A percentile compares a stretch with the other conserved stretches of the same genome.
phyloP scores from a whole-genome alignment of 495 filamentous ascomycete genomes.

The Mytilinidion resinicola region DNA sequence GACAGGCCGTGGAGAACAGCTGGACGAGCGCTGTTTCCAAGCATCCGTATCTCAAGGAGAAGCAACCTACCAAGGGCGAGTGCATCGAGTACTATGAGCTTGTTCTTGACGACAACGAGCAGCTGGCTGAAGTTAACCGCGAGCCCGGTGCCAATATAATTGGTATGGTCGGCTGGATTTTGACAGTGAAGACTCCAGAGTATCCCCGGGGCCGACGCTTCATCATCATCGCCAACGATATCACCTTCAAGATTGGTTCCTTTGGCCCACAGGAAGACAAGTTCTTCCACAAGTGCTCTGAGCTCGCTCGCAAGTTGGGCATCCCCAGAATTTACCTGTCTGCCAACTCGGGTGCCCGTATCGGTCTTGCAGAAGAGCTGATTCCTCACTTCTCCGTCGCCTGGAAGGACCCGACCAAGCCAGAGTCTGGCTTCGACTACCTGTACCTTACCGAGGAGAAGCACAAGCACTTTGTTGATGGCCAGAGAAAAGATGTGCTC shows the following conservation, averaged over 20 bases:
- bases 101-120: slow-evolving; percentile 88
- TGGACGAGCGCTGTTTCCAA: slow-evolving; percentile 70
- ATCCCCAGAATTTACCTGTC: slow-evolving; percentile 97
- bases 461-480: slow-evolving; percentile 83
- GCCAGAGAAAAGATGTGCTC: slow-evolving; percentile 74
- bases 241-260: slow-evolving; percentile 97
- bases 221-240: slow-evolving; percentile 96
- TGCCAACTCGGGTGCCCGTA: slow-evolving; percentile 98
- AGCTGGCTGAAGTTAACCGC: slow-evolving; percentile 82
- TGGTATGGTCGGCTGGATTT: slow-evolving; percentile 98
- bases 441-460: slow-evolving; percentile 87
- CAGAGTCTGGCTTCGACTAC: slow-evolving; percentile 93
- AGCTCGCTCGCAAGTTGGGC: slow-evolving; percentile 84
- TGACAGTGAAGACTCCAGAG: slow-evolving; percentile 96
- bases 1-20: slow-evolving; percentile 94
- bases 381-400: slow-evolving; percentile 95
- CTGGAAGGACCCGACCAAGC: slow-evolving; percentile 81
- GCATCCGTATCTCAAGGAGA: slow-evolving; percentile 64
- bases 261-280: slow-evolving; percentile 94
- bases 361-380: slow-evolving; percentile 93
- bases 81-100: slow-evolving; percentile 95
- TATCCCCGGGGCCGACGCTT: slow-evolving; percentile 90
- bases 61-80: slow-evolving; percentile 77
- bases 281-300: slow-evolving; percentile 98
- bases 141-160: slow-evolving; percentile 91